These are phyloP conservation scores for Trichoderma sp. DNA, from an alignment of 2,329 filamentous ascomycete species.

Conservation along the genomic window DNA sequence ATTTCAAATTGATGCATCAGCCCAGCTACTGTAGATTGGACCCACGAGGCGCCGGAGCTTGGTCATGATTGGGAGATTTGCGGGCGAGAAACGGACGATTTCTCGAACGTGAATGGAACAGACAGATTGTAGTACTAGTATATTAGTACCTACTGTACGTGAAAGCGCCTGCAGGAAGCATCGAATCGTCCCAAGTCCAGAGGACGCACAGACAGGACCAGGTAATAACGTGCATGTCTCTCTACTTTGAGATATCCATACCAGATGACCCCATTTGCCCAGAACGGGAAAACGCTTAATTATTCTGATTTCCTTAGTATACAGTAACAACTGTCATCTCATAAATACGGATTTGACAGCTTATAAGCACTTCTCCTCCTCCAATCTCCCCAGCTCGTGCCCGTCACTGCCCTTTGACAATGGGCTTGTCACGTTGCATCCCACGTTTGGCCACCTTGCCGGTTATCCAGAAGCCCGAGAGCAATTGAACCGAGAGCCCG, in stretches of 20 bases:
- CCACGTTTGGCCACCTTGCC: neutral
- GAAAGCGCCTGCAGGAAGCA: neutral
- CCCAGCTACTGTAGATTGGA: neutral
- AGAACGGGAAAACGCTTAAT: neutral
- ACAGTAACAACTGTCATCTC: neutral
- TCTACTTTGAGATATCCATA: neutral
- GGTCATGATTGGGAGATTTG: neutral
- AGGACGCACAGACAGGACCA: neutral
- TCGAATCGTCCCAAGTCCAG: neutral
- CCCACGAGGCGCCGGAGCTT: neutral
- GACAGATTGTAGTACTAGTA: neutral
- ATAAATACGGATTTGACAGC: neutral
- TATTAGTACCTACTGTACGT: neutral
- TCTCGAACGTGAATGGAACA: conserved; percentile 6
- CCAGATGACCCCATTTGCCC: neutral
- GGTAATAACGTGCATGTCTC: too few species aligned
- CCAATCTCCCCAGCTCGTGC: neutral
- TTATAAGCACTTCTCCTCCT: neutral
- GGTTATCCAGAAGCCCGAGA: neutral
- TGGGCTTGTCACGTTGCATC: neutral
- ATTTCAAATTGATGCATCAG: neutral
- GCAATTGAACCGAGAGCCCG: neutral
- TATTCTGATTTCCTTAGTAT: neutral
- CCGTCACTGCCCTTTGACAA: neutral
- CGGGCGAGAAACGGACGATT: neutral